Percentiles rank a stretch among this genome's conserved stretches.
Evolutionary conservation across 768 basidiomycete species (phyloP).

Genomic region (Lactifluus subvellereus): DNA sequence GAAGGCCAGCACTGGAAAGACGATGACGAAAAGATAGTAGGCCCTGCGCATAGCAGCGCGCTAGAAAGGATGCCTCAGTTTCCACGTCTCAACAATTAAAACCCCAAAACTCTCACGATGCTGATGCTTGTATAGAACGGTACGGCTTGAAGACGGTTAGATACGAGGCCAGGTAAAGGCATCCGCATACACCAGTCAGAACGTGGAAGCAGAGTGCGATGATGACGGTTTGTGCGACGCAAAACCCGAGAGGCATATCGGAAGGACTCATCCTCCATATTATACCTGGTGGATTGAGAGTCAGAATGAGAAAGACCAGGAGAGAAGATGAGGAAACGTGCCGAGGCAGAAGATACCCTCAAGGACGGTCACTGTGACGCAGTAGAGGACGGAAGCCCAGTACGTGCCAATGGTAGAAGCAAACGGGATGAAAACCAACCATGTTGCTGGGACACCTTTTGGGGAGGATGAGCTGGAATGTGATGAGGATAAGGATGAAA

Average conservation of each 20-base stretch:
- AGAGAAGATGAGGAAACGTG: slow-evolving; percentile 27
- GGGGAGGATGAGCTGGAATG: background rate
- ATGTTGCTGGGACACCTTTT: slow-evolving; percentile 26
- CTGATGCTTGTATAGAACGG: slow-evolving; percentile 7
- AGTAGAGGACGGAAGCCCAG: slow-evolving; percentile 49
- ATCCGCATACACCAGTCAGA: slow-evolving; percentile 27
- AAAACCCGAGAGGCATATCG: slow-evolving; percentile 53
- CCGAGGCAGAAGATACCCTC: slow-evolving; percentile 58
- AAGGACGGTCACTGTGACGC: slow-evolving; percentile 44
- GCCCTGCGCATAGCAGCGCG: slow-evolving; percentile 41
- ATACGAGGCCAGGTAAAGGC: slow-evolving; percentile 27
- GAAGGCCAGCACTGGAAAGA: slow-evolving; percentile 45
- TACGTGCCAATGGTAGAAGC: slow-evolving; percentile 37
- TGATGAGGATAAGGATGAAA: background rate
- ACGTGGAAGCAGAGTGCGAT: slow-evolving; percentile 25
- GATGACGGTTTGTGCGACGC: slow-evolving; percentile 32
- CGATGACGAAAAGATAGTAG: slow-evolving; percentile 41
- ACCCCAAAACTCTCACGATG: slow-evolving; percentile 12
- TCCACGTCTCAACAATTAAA: background rate
- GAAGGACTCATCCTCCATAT: slow-evolving; percentile 58
- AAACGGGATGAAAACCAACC: slow-evolving; percentile 44
- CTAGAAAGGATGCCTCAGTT: slow-evolving; percentile 28
- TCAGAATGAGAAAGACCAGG: slow-evolving; percentile 3
- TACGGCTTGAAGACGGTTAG: slow-evolving; percentile 22
- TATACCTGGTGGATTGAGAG: slow-evolving; percentile 40